Evolutionary conservation across 2,329 filamentous ascomycete species (phyloP).

Genomic region (Alternaria sp.): DNA sequence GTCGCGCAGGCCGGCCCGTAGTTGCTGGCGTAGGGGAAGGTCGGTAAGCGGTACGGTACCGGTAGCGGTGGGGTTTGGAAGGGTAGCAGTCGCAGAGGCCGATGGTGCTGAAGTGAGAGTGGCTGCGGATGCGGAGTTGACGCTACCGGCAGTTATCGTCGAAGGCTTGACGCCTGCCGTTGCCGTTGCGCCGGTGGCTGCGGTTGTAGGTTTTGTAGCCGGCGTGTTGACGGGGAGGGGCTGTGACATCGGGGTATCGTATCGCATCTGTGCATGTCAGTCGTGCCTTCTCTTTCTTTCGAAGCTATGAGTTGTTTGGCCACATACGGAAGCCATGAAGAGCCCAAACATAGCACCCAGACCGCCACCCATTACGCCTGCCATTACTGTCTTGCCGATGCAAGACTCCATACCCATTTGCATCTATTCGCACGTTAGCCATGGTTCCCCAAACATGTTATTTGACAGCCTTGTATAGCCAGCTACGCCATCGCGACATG

Average conservation of each 20-base stretch:
- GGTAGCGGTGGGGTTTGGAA: conserved; percentile 43
- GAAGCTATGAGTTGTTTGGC: background rate
- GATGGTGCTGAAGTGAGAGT: conserved; percentile 26
- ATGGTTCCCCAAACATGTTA: background rate
- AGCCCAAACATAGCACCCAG: conserved; percentile 93
- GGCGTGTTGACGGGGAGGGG: conserved; percentile 41
- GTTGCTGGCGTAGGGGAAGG: conserved; percentile 82
- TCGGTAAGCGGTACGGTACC: conserved; percentile 57
- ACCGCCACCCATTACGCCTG: conserved; percentile 91
- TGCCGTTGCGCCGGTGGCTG: conserved; percentile 44
- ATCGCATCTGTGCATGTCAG: conserved; percentile 76
- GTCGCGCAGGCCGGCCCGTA: conserved; percentile 86
- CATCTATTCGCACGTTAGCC: conserved; percentile 62
- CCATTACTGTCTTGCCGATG: conserved; percentile 83
- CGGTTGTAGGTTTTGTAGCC: conserved; percentile 44
- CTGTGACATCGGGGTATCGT: conserved; percentile 83
- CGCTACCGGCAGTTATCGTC: conserved; percentile 1
- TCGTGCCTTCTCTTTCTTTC: background rate
- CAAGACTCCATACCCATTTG: conserved; percentile 90
- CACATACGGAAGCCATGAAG: conserved; percentile 93
- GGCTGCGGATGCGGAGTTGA: conserved; percentile 6
- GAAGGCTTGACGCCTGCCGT: conserved; percentile 11
- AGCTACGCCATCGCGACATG: background rate
- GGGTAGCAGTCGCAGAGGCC: conserved; percentile 72
- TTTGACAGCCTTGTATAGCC: background rate